These are phyloP conservation scores for Emmonsiellopsis sp. DNA, from an alignment of 2,329 filamentous ascomycete species.

Conservation along the genomic window DNA sequence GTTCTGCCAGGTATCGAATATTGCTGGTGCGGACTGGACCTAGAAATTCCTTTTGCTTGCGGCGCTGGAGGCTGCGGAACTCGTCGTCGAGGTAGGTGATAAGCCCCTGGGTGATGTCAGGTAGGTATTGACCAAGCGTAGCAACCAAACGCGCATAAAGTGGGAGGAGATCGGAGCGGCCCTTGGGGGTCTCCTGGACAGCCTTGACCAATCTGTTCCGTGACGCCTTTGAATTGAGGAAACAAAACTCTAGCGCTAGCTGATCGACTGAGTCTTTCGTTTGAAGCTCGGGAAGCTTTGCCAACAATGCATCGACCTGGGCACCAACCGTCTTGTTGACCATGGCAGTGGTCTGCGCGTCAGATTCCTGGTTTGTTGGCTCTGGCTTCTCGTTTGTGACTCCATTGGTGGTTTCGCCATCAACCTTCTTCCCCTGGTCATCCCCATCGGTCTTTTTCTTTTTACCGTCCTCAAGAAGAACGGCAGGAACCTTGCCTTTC, in stretches of 20 bases:
- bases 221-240: conserved; percentile 95
- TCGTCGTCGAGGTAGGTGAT: conserved; percentile 92
- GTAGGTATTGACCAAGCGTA: conserved; percentile 86
- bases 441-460: conserved; percentile 83
- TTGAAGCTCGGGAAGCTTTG: conserved; percentile 81
- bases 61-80: conserved; percentile 89
- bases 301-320: conserved; percentile 83
- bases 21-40: conserved; percentile 90
- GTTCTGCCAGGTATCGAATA: conserved; percentile 91
- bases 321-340: conserved; percentile 96
- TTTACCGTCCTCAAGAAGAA: conserved; percentile 86
- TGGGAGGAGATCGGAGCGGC: conserved; percentile 80
- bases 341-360: conserved; percentile 88
- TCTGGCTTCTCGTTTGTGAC: conserved; percentile 30
- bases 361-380: conserved; percentile 46
- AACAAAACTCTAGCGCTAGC: conserved; percentile 92
- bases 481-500: conserved; percentile 89
- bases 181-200: conserved; percentile 88
- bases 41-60: conserved; percentile 95
- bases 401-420: conserved; percentile 37
- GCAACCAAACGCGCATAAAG: conserved; percentile 88
- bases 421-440: conserved; percentile 67
- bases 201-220: conserved; percentile 89
- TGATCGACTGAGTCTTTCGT: conserved; percentile 89
- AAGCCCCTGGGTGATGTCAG: conserved; percentile 84